phyloP scores from a whole-genome alignment of 2,329 filamentous ascomycete genomes.

The Dactylellina cionopaga region DNA sequence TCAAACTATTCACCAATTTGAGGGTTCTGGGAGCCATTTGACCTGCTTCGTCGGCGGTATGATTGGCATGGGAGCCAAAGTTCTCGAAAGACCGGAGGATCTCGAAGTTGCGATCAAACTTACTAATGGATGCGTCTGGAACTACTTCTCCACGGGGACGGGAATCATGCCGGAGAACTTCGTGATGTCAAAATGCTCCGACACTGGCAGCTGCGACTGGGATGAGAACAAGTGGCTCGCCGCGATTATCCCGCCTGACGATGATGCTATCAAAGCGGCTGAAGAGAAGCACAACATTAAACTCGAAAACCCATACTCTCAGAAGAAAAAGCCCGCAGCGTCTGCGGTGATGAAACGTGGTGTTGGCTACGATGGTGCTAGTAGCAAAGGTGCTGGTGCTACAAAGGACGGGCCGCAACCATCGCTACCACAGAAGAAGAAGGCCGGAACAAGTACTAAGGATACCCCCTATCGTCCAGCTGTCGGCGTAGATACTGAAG shows the following conservation, averaged over 20 bases:
- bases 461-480: not conserved
- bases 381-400: not conserved
- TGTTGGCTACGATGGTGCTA: conserved; percentile 24
- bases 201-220: conserved; percentile 66
- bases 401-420: not conserved
- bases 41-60: conserved; percentile 77
- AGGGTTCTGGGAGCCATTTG: conserved; percentile 53
- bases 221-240: conserved; percentile 60
- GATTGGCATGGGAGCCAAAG: conserved; percentile 73
- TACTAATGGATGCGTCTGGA: conserved; percentile 76
- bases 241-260: conserved; percentile 1
- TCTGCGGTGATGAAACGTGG: conserved; percentile 8
- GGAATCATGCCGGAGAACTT: conserved; percentile 74
- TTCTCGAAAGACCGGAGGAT: conserved; percentile 70
- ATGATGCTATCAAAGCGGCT: conserved; percentile 29
- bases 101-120: conserved; percentile 72
- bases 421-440: conserved; percentile 4
- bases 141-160: conserved; percentile 69
- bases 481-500: not conserved
- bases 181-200: conserved; percentile 65
- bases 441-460: not conserved
- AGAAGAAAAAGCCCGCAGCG: too few species aligned
- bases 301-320: not conserved
- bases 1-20: conserved; percentile 45
- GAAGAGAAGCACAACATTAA: conserved; percentile 7